These are phyloP conservation scores for Solidago caesia DNA, from an alignment of 129 eudicot genomes.

Conservation along the genomic window DNA sequence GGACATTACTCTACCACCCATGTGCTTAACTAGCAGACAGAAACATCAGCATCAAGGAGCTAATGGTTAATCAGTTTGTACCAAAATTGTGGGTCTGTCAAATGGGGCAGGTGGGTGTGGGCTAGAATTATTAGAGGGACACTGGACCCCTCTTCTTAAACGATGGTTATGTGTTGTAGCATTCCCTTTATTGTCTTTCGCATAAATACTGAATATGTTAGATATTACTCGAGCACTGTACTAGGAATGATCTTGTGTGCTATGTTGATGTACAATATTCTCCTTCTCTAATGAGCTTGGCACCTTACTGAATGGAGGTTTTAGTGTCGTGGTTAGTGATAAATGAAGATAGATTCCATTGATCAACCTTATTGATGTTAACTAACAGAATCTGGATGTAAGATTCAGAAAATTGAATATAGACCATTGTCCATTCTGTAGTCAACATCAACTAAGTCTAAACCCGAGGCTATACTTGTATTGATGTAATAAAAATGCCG, in stretches of 20 bases:
- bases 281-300: not conserved
- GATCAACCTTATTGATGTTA: not conserved
- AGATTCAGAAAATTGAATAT: not conserved
- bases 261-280: constrained; percentile 13
- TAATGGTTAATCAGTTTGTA: constrained; percentile 7
- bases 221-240: not conserved
- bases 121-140: not conserved
- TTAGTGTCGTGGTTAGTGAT: too few species aligned
- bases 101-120: constrained; percentile 17
- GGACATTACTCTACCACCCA: not conserved
- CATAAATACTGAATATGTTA: not conserved
- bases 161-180: constrained; percentile 7
- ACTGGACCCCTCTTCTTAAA: constrained; percentile 10
- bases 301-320: not conserved
- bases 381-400: not conserved
- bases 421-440: not conserved
- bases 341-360: not conserved
- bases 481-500: not conserved
- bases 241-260: not conserved
- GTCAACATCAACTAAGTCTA: not conserved
- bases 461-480: not conserved
- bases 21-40: constrained; percentile 8
- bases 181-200: constrained; percentile 19
- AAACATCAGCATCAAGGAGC: constrained; percentile 22
- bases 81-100: constrained; percentile 16